Evolutionary conservation across 202 grass and related monocot species (phyloP).

Genomic region (Zoysia matrella): DNA sequence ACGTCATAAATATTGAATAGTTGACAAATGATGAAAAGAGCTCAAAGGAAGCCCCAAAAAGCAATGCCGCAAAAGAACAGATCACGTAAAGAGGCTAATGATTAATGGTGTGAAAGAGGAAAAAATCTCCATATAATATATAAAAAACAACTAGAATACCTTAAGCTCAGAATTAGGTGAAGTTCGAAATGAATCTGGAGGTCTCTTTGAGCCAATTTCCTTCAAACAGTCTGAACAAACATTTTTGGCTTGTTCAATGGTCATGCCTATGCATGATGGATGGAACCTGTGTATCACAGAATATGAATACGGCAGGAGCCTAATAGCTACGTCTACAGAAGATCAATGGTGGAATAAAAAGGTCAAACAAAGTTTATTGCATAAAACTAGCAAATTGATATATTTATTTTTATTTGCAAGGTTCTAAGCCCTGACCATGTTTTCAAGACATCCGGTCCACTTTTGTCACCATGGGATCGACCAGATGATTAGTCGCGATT

Average conservation of each 20-base stretch:
- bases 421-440: background rate
- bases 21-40: constrained; percentile 6
- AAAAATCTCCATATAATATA: background rate
- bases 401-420: background rate
- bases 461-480: no score
- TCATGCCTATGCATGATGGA: no score
- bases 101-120: background rate
- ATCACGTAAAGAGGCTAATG: constrained; percentile 11
- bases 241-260: no score
- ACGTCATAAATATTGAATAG: background rate
- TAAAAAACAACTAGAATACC: constrained; percentile 44
- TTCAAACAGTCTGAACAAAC: no score
- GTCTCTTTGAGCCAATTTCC: constrained; percentile 60
- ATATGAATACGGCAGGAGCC: no score
- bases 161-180: constrained; percentile 57
- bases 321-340: no score
- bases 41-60: background rate
- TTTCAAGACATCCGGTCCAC: no score
- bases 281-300: no score
- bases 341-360: background rate
- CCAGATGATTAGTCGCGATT: no score
- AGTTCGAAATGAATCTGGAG: constrained; percentile 46
- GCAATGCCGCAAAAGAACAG: background rate
- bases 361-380: background rate
- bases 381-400: background rate